Evolutionary conservation across 2,329 filamentous ascomycete genomes (phyloP).

Genomic region (Apiospora hydei): DNA sequence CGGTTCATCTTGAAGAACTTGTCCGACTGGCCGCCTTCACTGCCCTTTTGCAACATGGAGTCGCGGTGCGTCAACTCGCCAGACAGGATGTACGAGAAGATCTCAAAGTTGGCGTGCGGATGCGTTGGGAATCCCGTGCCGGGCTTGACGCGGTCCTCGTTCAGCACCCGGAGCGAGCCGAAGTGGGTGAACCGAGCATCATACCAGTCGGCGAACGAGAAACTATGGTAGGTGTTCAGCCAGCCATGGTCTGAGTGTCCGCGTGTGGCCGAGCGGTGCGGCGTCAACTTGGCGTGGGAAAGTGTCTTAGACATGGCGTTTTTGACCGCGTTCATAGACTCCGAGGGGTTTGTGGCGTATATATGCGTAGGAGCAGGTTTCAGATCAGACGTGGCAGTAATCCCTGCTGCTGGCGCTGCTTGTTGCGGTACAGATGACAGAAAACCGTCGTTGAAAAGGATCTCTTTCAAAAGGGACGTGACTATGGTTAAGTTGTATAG

Average conservation of each 20-base stretch:
- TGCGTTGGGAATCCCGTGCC: slow-evolving; percentile 84
- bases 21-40: slow-evolving; percentile 65
- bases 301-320: slow-evolving; percentile 69
- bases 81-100: slow-evolving; percentile 86
- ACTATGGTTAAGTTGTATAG: slow-evolving; percentile 36
- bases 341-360: slow-evolving; percentile 9
- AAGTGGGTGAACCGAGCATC: slow-evolving; percentile 73
- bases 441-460: neutral
- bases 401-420: slow-evolving; percentile 2
- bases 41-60: slow-evolving; percentile 77
- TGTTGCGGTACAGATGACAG: slow-evolving; percentile 11
- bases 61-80: slow-evolving; percentile 90
- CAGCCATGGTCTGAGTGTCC: slow-evolving; percentile 86
- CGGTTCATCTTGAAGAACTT: slow-evolving; percentile 75
- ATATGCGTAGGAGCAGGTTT: slow-evolving; percentile 19
- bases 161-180: slow-evolving; percentile 82
- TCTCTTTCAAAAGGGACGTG: slow-evolving; percentile 29
- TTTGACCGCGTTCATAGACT: slow-evolving; percentile 47
- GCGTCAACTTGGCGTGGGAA: slow-evolving; percentile 74
- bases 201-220: slow-evolving; percentile 79
- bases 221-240: slow-evolving; percentile 87
- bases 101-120: slow-evolving; percentile 85
- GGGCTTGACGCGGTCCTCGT: slow-evolving; percentile 83
- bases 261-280: slow-evolving; percentile 74
- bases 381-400: slow-evolving; percentile 20